A percentile compares a stretch with the other conserved stretches of the same genome.
Evolutionary conservation across 495 filamentous ascomycete genomes (phyloP).

Genomic region (Saxispiralis lemnorum): DNA sequence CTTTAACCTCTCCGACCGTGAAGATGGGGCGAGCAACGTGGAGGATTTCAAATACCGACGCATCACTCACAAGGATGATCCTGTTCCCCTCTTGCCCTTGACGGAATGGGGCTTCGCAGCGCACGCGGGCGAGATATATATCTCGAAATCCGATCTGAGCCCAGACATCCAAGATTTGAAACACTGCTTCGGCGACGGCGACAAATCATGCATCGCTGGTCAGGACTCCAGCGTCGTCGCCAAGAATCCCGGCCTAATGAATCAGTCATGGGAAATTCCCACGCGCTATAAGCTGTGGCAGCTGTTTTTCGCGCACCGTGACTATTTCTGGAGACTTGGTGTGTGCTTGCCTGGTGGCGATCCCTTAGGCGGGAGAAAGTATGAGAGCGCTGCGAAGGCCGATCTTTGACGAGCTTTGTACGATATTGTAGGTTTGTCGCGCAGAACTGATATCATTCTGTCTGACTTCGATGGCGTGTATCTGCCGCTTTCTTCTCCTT

Average conservation of each 20-base stretch:
- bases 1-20: conserved; percentile 34
- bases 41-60: conserved; percentile 41
- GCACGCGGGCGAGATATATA: conserved; percentile 78
- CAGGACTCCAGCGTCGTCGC: conserved; percentile 15
- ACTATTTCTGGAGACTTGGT: conserved; percentile 90
- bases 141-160: conserved; percentile 49
- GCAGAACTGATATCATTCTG: no score
- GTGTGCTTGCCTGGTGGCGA: conserved; percentile 78
- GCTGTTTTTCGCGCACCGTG: conserved; percentile 82
- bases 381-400: conserved; percentile 1
- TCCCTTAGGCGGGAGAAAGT: conserved; percentile 44
- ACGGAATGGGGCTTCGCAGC: conserved; percentile 70
- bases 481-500: no score
- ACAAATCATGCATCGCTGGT: conserved; percentile 51
- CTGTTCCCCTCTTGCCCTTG: conserved; percentile 73
- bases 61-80: conserved; percentile 73
- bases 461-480: no score
- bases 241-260: conserved; percentile 13
- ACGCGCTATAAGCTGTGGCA: conserved; percentile 61
- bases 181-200: conserved; percentile 51
- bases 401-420: no score
- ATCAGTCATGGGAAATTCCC: conserved; percentile 34
- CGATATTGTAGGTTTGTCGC: no score
- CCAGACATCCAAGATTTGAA: conserved; percentile 49
- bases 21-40: conserved; percentile 16